Evolutionary conservation across 2,329 filamentous ascomycete species (phyloP).

Genomic region (Penicillium sp.): DNA sequence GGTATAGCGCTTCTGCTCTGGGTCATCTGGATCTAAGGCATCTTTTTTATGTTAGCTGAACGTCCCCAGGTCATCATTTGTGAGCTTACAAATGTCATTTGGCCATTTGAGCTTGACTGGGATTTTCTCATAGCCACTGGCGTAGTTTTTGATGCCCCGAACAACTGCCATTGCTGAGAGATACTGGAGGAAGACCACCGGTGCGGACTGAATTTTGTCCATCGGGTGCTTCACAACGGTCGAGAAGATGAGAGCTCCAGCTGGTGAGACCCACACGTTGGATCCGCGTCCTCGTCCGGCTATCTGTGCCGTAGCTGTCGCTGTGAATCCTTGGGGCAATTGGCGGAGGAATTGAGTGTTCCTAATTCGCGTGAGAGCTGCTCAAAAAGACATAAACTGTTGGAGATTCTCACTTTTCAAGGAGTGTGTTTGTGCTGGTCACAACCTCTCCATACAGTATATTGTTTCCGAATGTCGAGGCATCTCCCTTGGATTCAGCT

Average conservation of each 20-base stretch:
- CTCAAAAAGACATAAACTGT: neutral
- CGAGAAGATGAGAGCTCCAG: constrained; percentile 84
- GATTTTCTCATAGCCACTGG: constrained; percentile 69
- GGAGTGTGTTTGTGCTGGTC: constrained; percentile 88
- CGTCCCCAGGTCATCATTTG: neutral
- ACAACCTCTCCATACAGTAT: constrained; percentile 89
- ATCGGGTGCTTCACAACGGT: constrained; percentile 82
- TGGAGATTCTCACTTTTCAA: constrained; percentile 70
- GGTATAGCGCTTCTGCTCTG: constrained; percentile 60
- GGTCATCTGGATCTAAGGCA: constrained; percentile 63
- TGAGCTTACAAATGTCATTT: constrained; percentile 77
- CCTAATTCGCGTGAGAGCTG: constrained; percentile 42
- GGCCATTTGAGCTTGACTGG: constrained; percentile 95
- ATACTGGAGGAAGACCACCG: constrained; percentile 93
- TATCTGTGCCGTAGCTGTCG: constrained; percentile 83
- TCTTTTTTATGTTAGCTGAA: constrained; percentile 45
- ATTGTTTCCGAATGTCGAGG: constrained; percentile 69
- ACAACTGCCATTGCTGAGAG: constrained; percentile 85
- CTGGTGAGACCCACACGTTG: constrained; percentile 93
- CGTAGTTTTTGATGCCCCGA: constrained; percentile 79
- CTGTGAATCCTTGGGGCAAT: constrained; percentile 82
- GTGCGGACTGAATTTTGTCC: constrained; percentile 68
- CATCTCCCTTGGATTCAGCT: constrained; percentile 55
- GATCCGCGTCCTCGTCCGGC: constrained; percentile 84
- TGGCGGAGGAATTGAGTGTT: constrained; percentile 75